Conservation (phyloP, 192 early-diverging fungal genomes). For the Coemansia aciculifera region DNA sequence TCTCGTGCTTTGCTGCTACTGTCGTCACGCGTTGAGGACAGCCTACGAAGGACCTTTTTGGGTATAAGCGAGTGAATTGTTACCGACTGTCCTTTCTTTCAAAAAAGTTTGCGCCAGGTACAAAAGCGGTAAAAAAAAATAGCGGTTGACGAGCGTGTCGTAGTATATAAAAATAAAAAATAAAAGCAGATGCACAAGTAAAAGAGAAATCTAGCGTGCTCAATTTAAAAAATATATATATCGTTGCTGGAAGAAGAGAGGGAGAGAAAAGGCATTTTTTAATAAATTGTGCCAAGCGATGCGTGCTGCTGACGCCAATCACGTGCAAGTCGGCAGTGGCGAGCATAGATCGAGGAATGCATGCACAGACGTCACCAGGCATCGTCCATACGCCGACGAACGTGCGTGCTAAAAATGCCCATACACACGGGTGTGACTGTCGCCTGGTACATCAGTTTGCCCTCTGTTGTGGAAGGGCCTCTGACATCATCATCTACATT, state of each 20-base stretch:
- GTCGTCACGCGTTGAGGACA: slow-evolving; percentile 37
- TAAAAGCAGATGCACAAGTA: slow-evolving; percentile 5
- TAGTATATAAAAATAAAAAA: background rate
- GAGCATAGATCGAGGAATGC: background rate
- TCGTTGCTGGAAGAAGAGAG: background rate
- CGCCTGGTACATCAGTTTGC: background rate
- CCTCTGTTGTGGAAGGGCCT: background rate
- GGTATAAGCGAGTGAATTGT: slow-evolving; percentile 50
- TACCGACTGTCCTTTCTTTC: background rate
- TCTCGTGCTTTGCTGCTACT: slow-evolving; percentile 16
- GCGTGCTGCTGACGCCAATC: background rate
- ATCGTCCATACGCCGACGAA: too few relatives aligned
- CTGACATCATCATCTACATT: background rate
- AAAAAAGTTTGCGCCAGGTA: background rate
- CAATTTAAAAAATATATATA: slow-evolving; percentile 2
- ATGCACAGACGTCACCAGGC: background rate
- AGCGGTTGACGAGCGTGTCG: background rate
- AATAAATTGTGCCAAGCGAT: background rate
- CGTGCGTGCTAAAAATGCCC: too few relatives aligned
- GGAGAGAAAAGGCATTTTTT: background rate
- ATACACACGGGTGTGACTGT: background rate
- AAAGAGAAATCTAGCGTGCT: background rate
- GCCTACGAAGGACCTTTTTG: slow-evolving; percentile 44
- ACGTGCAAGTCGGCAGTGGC: slow-evolving; percentile 1
- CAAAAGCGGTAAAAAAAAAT: background rate